Conservation (phyloP, 2,329 filamentous ascomycete genomes). For the Curvularia spicifera region DNA sequence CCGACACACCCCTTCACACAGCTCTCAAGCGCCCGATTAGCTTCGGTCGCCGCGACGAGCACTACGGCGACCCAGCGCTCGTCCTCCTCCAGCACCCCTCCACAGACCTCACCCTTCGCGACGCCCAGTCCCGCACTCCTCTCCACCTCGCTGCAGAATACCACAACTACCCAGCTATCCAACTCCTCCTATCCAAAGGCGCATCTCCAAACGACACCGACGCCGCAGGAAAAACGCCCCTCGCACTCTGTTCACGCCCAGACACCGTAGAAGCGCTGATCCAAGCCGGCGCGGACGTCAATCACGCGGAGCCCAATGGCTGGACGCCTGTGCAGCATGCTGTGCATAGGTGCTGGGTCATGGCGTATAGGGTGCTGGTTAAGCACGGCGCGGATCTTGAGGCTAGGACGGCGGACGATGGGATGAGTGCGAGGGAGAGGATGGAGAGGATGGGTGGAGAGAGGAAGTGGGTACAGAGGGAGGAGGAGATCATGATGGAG, state of each 20-base stretch:
- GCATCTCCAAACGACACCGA: neutral
- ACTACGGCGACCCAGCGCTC: neutral
- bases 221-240: neutral
- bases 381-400: neutral
- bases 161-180: neutral
- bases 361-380: neutral
- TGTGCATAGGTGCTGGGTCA: neutral
- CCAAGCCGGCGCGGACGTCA: neutral
- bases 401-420: neutral
- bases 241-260: neutral
- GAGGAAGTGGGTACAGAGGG: neutral
- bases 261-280: neutral
- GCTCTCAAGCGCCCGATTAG: neutral
- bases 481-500: neutral
- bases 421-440: neutral
- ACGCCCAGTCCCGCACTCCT: neutral
- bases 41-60: neutral
- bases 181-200: neutral
- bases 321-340: neutral
- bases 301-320: neutral
- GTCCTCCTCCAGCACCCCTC: neutral
- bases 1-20: neutral
- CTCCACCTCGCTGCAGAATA: neutral
- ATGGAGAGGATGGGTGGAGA: neutral
- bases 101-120: neutral